phyloP scores from a whole-genome alignment of 169 alveolate species.

The Plasmodium gonderi region DNA sequence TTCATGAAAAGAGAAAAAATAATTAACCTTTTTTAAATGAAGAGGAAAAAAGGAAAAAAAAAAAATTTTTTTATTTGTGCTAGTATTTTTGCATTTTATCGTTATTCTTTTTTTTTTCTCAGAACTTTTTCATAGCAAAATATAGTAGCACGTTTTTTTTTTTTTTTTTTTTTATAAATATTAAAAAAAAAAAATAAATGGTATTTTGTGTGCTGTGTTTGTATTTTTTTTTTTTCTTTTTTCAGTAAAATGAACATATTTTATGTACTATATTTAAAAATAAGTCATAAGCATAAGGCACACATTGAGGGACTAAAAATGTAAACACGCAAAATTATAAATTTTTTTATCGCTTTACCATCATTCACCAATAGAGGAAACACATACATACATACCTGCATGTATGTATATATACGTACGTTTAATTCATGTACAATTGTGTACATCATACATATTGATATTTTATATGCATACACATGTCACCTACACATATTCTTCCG shows the following conservation, averaged over 20 bases:
- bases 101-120: not conserved
- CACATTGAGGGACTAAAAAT: not conserved
- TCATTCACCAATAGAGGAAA: not conserved
- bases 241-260: not conserved
- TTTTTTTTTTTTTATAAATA: not conserved
- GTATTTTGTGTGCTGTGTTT: not conserved
- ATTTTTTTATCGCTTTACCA: not conserved
- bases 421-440: constrained; percentile 10
- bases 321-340: not conserved
- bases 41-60: not conserved
- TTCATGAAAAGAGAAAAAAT: not conserved
- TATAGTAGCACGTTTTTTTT: not conserved
- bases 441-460: not conserved
- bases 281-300: not conserved
- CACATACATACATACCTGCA: not conserved
- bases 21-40: not conserved
- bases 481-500: not conserved
- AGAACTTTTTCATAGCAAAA: not conserved
- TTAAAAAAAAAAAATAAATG: not conserved
- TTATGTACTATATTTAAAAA: not conserved
- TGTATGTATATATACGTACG: not conserved
- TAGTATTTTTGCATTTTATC: not conserved
- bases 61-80: not conserved
- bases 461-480: not conserved
- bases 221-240: not conserved